Base-by-base conservation (phyloP, 768 basidiomycete genomes). In the Boletus rubroflammeus region DNA sequence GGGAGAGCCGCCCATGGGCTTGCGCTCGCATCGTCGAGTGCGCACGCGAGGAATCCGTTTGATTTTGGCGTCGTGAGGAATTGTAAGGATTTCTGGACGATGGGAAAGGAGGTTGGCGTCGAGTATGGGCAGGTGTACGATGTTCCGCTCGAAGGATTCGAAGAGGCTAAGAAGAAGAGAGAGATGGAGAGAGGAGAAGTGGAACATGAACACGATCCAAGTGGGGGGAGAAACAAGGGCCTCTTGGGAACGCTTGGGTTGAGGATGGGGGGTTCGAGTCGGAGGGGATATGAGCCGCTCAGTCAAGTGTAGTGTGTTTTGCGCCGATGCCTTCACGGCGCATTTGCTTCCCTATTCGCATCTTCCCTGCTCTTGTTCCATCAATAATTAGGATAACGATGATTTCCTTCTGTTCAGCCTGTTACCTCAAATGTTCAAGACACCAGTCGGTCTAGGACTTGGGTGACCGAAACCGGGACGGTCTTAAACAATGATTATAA, bases 41-140 rank as follows among this genome's bases (percentile, higher is more conserved):
- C 83, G 6, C 85, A 81, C 52, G 86, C 89, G 35, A 79, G 82
- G 49, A 98, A 98, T 72, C 97, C 96, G 38, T 99, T 98, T 69
- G 93, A 97, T 71, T 62, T 90, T 21, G 95, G 95, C 2, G 43
- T 88, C 15, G 72, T 81, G 19, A 76, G 77, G 53, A 95, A 95
- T 67, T 95, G 93, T 69, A 83, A 81, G 63, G 96, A 99, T 75
- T 98, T 99, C 72, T 99, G 96, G 96, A 83, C 84, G 46, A 81
- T 81, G 52, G 92, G 94, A 23, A 77, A 78, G 55, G 90, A 92
- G 70, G 73, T 96, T 25, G 92, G 91, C 3, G 90, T 99, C 43
- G 87, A 95, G 68, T 99, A 97, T 73, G 90, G 91, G 50, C 76
- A 78, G 60, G 68, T 97, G 68, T 96, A 95, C 73, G 92, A 94